Evolutionary conservation across 179 eudicot species (phyloP).

Genomic region (Camellia oleifera): DNA sequence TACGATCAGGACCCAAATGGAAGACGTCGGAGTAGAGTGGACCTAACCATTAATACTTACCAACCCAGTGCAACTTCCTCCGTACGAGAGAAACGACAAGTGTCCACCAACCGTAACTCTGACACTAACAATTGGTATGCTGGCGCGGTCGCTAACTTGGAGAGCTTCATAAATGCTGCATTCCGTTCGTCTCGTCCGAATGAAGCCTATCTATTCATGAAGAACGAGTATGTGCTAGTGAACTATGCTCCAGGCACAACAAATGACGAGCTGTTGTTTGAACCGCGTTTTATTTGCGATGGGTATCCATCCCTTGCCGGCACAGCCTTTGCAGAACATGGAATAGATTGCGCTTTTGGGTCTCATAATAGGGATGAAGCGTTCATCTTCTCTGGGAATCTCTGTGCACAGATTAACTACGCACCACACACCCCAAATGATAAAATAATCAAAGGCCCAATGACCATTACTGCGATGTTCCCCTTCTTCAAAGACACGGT

Average conservation of each 20-base stretch:
- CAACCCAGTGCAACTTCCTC: not conserved
- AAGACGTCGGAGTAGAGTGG: not conserved
- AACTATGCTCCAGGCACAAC: not conserved
- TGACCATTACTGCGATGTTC: too few species aligned
- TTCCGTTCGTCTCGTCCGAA: not conserved
- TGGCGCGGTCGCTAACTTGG: slow-evolving; percentile 1
- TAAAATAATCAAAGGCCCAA: too few species aligned
- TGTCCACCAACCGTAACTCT: not conserved
- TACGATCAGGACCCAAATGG: too few species aligned
- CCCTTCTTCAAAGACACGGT: too few species aligned
- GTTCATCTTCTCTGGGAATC: too few species aligned
- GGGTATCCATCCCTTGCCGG: not conserved
- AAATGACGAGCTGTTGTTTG: not conserved
- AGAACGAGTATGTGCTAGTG: too few species aligned
- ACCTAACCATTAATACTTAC: not conserved
- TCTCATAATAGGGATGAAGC: too few species aligned
- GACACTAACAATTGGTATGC: not conserved
- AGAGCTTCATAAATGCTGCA: slow-evolving; percentile 4
- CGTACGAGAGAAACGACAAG: not conserved
- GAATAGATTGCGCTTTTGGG: not conserved
- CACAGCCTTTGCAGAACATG: not conserved
- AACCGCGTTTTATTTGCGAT: not conserved
- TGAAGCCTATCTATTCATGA: too few species aligned
- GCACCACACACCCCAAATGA: too few species aligned
- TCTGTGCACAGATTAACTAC: too few species aligned